phyloP scores from a whole-genome alignment of 352 stramenopile species.

The Stramenopiles sp. region DNA sequence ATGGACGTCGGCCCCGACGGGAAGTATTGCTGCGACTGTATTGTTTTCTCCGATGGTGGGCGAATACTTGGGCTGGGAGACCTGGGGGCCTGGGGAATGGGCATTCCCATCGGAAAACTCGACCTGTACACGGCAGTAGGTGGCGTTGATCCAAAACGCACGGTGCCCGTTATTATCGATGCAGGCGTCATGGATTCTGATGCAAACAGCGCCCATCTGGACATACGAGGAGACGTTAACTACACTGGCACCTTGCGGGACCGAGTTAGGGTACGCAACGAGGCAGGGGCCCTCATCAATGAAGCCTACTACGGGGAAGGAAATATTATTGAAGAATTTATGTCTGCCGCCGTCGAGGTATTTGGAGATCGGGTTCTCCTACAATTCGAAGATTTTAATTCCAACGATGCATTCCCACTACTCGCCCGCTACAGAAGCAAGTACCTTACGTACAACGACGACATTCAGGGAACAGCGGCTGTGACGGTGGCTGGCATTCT shows the following conservation, averaged over 20 bases:
- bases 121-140: constrained; percentile 78
- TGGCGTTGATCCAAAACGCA: constrained; percentile 68
- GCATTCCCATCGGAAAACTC: constrained; percentile 83
- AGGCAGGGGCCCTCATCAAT: no score
- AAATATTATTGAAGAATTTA: constrained; percentile 90
- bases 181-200: constrained; percentile 52
- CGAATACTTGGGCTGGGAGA: constrained; percentile 85
- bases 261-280: constrained; percentile 57
- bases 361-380: constrained; percentile 57
- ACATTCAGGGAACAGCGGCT: constrained; percentile 90
- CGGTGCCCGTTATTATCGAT: constrained; percentile 79
- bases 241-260: constrained; percentile 81
- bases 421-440: constrained; percentile 55
- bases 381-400: constrained; percentile 60
- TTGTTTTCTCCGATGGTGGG: constrained; percentile 23
- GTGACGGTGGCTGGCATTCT: constrained; percentile 69
- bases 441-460: constrained; percentile 74
- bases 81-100: constrained; percentile 58
- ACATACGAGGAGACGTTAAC: constrained; percentile 65
- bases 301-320: constrained; percentile 68
- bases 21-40: no score
- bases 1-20: no score
- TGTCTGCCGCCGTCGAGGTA: constrained; percentile 67
- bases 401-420: constrained; percentile 55
- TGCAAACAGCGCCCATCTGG: neutral